Base-by-base conservation (phyloP, 2,329 filamentous ascomycete species). In the Onygenales sp. region DNA sequence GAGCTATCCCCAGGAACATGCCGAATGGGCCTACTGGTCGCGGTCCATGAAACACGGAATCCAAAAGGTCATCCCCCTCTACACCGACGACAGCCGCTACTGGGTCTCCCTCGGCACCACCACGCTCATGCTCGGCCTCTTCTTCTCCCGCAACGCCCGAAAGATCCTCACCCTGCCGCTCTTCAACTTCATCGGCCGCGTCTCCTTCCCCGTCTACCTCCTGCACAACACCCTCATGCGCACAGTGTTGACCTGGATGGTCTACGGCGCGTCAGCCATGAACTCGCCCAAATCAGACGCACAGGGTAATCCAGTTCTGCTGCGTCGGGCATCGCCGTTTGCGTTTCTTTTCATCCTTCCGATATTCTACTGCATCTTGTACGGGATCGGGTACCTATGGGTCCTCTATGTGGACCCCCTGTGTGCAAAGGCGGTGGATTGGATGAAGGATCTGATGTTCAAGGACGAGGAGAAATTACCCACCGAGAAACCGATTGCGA, bases 161-260 rank as follows among this genome's bases (percentile, higher is more conserved):
- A 54, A 50, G 2, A 8, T 63, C 33, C 54, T 65, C 3, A 57
- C 59, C 6, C 41, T 43, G 4, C 59, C 60, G 2, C 27, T 64
- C 9, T 58, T 64, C 52, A 63, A 61, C 39, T 66, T 62, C 55
- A 50, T 66, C 6, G 64, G 64, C 8, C 59, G 61, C 0, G 56
- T 61, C 11, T 64, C 62, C 8, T 64, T 65, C 55, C 58, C 63
- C 9, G 59, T 66, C 8, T 66, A 66, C 54, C 54, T 66, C 7
- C 51, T 66, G 5, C 64, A 65, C 55, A 60, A 62, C 38, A 59
- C 59, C 1, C 45, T 65, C 2, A 63, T 66, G 45, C 56, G 61
- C n/a, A 64, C 62, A 2, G 49, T 65, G 2, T 49, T 64, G 17
- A 56, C 59, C 21, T 61, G 59, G 59, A 48, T 66, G 52, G 50